Evolutionary conservation across 345 rosid genomes (phyloP), one percentile per base, ranked within the genome.

Genomic region (Physaria fendleri): DNA sequence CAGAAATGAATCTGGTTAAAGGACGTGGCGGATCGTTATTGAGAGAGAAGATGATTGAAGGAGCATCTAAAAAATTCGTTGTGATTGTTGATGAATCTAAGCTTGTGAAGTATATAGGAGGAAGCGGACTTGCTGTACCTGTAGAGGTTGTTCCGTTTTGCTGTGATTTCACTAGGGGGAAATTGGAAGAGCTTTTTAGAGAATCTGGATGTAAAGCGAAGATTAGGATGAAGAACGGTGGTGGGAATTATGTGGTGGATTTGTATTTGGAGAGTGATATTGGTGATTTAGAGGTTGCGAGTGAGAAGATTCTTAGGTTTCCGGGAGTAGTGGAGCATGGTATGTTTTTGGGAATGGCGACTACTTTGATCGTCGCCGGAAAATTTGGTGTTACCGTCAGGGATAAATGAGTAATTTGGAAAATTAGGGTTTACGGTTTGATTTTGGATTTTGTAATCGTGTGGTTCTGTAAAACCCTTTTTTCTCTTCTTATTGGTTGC

Each of bases 251-350:
- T 24, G 74, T 89, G 35, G 90, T 93, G 49, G 93, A 93, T 50
- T 74, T 92, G 83, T 92, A 77, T 34, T 77, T 88, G 48, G 55
- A 86, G 77, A 81, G 75, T 37, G 91, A 83, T 17, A 79, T 92
- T 16, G 91, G 94, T 44, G 95, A 92, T 76, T 76, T 88, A 65
- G 78, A 74, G 42, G 78, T 42, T 53, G 95, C 97, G 1, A 80
- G 91, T 9, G 87, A 84, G 60, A 74, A 74, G 0, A 88, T 92
- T 46, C 29, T 83, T 76, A 73, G 85, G 68, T 64, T 92, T 35
- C 75, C 97, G 1, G 90, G 98, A n/a, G 95, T 85, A 8, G 93
- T 89, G 40, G 95, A 92, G 76, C 97, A 92, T 35, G 95, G 95
- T 5, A 84, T 92, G 98, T 92, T 92, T 33, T 71, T 92, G 54